Base-by-base conservation (phyloP, 257 asterid species). In the Gentiana straminea region DNA sequence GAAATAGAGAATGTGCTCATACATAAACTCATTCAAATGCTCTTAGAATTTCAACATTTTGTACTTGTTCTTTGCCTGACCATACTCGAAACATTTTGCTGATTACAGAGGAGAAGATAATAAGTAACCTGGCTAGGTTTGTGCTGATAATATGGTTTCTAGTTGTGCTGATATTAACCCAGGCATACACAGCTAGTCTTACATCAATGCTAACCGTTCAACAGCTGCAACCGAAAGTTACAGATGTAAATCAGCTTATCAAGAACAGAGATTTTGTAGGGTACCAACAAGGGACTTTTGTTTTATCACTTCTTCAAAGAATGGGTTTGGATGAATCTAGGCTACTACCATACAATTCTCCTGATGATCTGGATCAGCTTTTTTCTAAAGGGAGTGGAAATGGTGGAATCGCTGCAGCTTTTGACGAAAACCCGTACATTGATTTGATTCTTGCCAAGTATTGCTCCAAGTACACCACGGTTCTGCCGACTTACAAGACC, bases 181-280 rank as follows among this genome's bases (percentile, higher is more conserved):
- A 82, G 47, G 77, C 86, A 38, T 76, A 82, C 68, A 79, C 85
- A 0, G 86, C 86, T 37, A 82, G 62, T 73, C 64, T 82, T 67
- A 59, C 89, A 36, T 82, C 86, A 36, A 78, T 79, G 83, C 54
- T 81, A 24, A 81, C 84, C 7, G 82, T 77, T 11, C 77, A 75
- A 11, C 79, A 82, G 58, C 84, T 82, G 4, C 74, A 68, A 37
- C 76, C 84, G 4, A 58, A 73, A 8, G 68, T 77, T 55, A 72
- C 78, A 13, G 68, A 53, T 57, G 52, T 77, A 13, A 0, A 37
- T 3, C 80, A 77, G 46, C 72, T 77, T 38, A 51, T 66, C 0
- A 79, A 36, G n/a, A 74, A 52, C 37, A 74, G 72, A 15, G 80
- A 57, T 24, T 64, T 52, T 6, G 68, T 79, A 9, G 90, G 84